Evolutionary conservation across 495 filamentous ascomycete genomes (phyloP), one percentile per base, ranked within the genome.

Genomic region (Trichoderma asperelloides): DNA sequence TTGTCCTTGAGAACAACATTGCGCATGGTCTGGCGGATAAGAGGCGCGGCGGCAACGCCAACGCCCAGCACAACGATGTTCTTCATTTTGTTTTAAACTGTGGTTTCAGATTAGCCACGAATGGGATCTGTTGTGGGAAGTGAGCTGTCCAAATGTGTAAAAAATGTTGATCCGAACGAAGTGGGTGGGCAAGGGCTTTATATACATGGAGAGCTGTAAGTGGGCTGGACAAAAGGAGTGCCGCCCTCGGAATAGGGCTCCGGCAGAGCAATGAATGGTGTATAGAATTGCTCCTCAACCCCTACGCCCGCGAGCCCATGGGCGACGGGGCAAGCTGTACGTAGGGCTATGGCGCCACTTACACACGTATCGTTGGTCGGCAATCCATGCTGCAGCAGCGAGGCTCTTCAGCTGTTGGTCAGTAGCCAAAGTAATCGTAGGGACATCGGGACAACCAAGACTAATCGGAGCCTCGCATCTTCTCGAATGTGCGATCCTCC

Each of bases 41-140:
- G 73, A 21, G 75, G 72, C 1, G 89, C 67, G 63, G 88, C 88
- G n/a, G 82, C 81, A 71, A 74, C 80, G 65, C 82, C 85, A 66
- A 81, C 89, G 45, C 89, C 89, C 13, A 91, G 80, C 51, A 92
- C 78, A n/a, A 90, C 77, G 64, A 92, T 71, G 2, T 12, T 64
- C 63, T 64, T 64, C 63, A 64, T 64, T 23, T 40, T 64, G 30
- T 23, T 41, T 60, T 60, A 13, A 11, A 2, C 11, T 18, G 23
- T 3, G 27, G 25, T 40, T 63, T 5, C 2, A 15, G 21, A 2
- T n/a, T 25, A 2, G 55, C 55, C 43, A 47, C 43, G 16, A 18
- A 47, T 15, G 43, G 15, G 11, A 15, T 7, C 6, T 16, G 16
- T 47, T 47, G 43, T 37, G 33, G 9, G 33, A 37, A 8, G 9